Conservation (phyloP, 2,329 filamentous ascomycete genomes). For the Sporothrix humicola region DNA sequence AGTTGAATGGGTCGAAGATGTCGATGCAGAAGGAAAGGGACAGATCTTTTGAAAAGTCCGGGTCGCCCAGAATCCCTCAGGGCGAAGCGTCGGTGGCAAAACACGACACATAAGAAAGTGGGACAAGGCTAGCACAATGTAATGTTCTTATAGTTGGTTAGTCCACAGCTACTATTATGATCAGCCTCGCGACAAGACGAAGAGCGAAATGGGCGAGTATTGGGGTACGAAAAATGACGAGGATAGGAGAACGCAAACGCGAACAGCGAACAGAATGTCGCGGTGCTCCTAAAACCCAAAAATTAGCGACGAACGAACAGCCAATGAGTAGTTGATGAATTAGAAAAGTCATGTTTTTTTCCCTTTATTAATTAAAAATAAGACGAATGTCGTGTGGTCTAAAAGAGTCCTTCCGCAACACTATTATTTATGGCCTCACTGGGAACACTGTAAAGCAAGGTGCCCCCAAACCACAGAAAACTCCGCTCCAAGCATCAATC, state of each 20-base stretch:
- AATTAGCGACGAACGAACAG: not conserved
- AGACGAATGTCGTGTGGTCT: not conserved
- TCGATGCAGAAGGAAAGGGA: not conserved
- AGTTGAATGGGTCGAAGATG: not conserved
- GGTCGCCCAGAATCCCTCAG: too few species aligned
- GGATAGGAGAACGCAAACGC: not conserved
- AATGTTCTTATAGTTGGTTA: not conserved
- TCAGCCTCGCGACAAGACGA: not conserved
- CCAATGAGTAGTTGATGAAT: not conserved
- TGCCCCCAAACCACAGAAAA: not conserved
- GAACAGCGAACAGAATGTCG: conserved; percentile 8
- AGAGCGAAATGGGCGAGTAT: not conserved
- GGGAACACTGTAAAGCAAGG: not conserved
- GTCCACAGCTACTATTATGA: not conserved
- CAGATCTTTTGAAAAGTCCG: too few species aligned
- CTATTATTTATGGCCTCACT: not conserved
- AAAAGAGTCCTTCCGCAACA: not conserved
- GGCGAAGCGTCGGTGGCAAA: too few species aligned
- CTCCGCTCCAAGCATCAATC: not conserved
- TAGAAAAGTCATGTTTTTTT: not conserved
- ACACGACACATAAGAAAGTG: too few species aligned
- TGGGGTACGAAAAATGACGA: too few species aligned
- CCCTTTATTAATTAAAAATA: not conserved
- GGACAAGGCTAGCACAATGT: too few species aligned
- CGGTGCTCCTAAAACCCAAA: not conserved